Evolutionary conservation across 129 eudicot genomes (phyloP).

Genomic region (Flaveria bidentis): DNA sequence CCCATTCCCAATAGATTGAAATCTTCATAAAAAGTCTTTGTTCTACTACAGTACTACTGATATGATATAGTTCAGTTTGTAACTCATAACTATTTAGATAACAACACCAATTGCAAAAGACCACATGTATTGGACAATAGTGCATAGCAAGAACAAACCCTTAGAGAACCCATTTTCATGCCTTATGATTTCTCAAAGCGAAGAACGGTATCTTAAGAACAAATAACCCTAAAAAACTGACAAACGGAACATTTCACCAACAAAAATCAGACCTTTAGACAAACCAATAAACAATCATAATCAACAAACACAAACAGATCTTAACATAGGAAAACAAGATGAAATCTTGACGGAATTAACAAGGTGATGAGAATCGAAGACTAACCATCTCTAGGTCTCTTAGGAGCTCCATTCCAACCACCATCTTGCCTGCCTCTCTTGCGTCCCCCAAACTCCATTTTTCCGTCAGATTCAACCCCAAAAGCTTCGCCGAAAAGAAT

Average conservation of each 20-base stretch:
- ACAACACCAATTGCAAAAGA: background rate
- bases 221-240: conserved; percentile 7
- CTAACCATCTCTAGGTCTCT: conserved; percentile 64
- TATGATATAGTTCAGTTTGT: background rate
- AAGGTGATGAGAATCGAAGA: background rate
- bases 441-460: conserved; percentile 61
- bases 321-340: background rate
- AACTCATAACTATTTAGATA: background rate
- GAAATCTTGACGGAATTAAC: background rate
- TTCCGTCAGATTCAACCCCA: conserved; percentile 28
- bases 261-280: background rate
- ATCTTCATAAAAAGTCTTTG: background rate
- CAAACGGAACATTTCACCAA: conserved; percentile 6
- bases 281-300: too few species aligned
- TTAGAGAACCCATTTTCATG: too few species aligned
- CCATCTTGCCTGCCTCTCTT: conserved; percentile 59
- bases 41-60: background rate
- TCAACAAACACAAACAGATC: background rate
- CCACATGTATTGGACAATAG: background rate
- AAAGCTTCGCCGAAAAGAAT: background rate
- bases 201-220: background rate
- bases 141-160: too few species aligned
- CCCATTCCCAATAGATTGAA: background rate
- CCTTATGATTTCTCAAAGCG: background rate
- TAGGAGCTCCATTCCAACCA: conserved; percentile 52